Evolutionary conservation across 306 rosid species (phyloP).

Genomic region (Cicer cuneatum): DNA sequence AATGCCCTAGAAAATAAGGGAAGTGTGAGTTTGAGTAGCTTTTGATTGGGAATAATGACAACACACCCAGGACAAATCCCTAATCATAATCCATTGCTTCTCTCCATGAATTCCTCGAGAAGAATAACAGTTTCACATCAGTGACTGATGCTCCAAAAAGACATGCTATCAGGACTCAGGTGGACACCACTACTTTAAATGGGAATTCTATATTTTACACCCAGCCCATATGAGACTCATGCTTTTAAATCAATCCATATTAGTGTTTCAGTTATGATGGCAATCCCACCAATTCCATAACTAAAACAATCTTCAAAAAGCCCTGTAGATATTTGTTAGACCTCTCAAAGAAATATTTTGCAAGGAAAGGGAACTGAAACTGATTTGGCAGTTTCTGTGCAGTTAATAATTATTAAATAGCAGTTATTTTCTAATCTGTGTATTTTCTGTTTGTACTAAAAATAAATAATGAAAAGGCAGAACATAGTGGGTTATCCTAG

Average conservation of each 20-base stretch:
- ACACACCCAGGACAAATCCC: constrained; percentile 21
- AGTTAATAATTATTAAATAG: too few relatives aligned
- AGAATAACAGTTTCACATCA: constrained; percentile 5
- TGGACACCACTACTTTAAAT: not conserved
- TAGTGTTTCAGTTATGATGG: not conserved
- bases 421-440: too few relatives aligned
- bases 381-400: too few relatives aligned
- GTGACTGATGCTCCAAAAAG: constrained; percentile 19
- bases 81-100: constrained; percentile 21
- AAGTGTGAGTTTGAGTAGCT: constrained; percentile 22
- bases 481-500: too few relatives aligned
- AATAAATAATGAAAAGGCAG: too few relatives aligned
- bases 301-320: not conserved
- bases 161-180: not conserved
- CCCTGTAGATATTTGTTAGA: not conserved
- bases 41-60: constrained; percentile 24
- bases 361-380: too few relatives aligned
- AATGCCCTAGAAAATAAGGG: constrained; percentile 22
- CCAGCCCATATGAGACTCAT: not conserved
- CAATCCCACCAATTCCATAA: not conserved
- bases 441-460: too few relatives aligned
- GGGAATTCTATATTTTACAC: constrained; percentile 4
- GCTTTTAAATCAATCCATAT: not conserved
- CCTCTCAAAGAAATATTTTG: too few relatives aligned
- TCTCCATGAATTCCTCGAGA: not conserved